These are phyloP conservation scores for Raphanus sativus DNA, from an alignment of 345 rosid genomes.

Conservation along the genomic window DNA sequence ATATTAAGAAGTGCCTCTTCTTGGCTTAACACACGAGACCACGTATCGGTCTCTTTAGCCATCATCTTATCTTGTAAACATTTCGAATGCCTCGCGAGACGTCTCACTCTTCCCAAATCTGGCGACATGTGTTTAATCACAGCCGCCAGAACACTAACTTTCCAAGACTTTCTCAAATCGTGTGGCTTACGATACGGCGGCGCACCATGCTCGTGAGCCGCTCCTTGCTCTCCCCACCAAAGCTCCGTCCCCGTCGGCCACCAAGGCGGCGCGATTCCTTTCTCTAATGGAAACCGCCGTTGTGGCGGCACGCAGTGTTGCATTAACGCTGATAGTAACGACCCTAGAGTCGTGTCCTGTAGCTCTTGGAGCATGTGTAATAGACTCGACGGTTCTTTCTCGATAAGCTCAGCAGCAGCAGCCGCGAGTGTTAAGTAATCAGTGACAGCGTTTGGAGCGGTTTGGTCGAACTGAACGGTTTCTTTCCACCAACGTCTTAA, in stretches of 20 bases:
- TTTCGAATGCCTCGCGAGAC: conserved; percentile 60
- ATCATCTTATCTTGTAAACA: conserved; percentile 68
- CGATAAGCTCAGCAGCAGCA: conserved; percentile 13
- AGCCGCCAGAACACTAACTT: conserved; percentile 58
- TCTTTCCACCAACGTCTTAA: conserved; percentile 74
- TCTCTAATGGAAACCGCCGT: conserved; percentile 55
- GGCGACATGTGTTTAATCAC: conserved; percentile 65
- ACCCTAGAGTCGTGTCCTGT: conserved; percentile 65
- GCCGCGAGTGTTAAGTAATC: conserved; percentile 37
- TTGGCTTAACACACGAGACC: conserved; percentile 58
- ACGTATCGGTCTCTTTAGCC: conserved; percentile 53
- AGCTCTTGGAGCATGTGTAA: conserved; percentile 52
- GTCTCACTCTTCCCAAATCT: conserved; percentile 42
- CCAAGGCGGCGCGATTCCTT: conserved; percentile 66
- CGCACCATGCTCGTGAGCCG: conserved; percentile 47
- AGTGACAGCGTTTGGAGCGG: conserved; percentile 44
- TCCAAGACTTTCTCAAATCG: conserved; percentile 71
- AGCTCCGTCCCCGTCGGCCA: conserved; percentile 61
- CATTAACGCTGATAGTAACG: conserved; percentile 61
- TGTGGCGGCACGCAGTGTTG: conserved; percentile 65
- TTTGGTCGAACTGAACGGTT: conserved; percentile 46
- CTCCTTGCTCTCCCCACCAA: conserved; percentile 74
- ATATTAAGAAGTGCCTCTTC: conserved; percentile 49
- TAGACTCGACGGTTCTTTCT: conserved; percentile 28
- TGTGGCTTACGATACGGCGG: conserved; percentile 74